phyloP scores from a whole-genome alignment of 129 eudicot genomes.

The Saposhnikovia divaricata region DNA sequence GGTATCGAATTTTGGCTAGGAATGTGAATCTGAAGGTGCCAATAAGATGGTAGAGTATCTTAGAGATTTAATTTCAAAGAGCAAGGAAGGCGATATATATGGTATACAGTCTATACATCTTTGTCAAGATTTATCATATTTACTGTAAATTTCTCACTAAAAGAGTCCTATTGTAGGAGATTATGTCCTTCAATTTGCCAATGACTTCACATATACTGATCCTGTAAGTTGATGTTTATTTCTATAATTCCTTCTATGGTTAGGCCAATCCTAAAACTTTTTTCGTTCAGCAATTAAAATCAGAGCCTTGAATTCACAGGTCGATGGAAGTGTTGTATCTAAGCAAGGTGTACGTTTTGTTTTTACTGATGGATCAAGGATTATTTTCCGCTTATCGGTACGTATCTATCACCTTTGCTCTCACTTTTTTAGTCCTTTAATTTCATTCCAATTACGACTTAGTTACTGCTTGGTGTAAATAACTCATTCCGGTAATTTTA shows the following conservation, averaged over 20 bases:
- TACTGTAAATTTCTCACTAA: neutral
- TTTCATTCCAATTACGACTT: slow-evolving; percentile 6
- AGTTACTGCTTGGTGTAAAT: neutral
- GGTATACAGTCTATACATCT: slow-evolving; percentile 34
- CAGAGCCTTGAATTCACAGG: slow-evolving; percentile 43
- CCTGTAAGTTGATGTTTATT: slow-evolving; percentile 61
- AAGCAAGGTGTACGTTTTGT: slow-evolving; percentile 97
- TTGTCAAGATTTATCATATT: neutral
- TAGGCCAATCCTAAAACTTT: neutral
- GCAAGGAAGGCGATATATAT: slow-evolving; percentile 77
- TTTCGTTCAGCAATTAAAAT: neutral
- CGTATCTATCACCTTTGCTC: slow-evolving; percentile 6
- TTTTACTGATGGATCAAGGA: slow-evolving; percentile 94
- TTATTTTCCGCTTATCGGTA: slow-evolving; percentile 91
- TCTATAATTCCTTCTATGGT: neutral
- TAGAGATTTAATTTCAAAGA: slow-evolving; percentile 74
- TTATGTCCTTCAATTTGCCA: slow-evolving; percentile 74
- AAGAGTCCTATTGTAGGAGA: slow-evolving; percentile 38
- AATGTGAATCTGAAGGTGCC: slow-evolving; percentile 97
- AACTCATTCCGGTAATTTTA: slow-evolving; percentile 1
- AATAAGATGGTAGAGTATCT: slow-evolving; percentile 84
- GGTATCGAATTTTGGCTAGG: slow-evolving; percentile 34
- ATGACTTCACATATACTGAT: slow-evolving; percentile 84
- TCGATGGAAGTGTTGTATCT: slow-evolving; percentile 87
- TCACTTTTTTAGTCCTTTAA: neutral